A percentile compares a stretch with the other conserved stretches of the same genome.
Conservation (phyloP, 176 grass and related monocot genomes). For the Guadua angustifolia region DNA sequence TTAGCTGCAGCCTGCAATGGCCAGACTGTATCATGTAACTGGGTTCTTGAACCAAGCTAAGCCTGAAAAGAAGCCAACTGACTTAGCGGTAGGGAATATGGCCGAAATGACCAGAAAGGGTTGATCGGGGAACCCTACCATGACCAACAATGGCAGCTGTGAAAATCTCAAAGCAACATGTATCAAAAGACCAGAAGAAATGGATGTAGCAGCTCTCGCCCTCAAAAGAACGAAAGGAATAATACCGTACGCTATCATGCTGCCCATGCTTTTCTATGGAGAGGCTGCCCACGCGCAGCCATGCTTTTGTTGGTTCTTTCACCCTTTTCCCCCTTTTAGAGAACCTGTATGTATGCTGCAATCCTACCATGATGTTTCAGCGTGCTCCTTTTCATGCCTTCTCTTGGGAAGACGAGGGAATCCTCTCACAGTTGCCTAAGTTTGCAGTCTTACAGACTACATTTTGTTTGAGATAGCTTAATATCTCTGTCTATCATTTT, state of each 20-base stretch:
- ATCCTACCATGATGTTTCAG: neutral
- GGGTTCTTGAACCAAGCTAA: neutral
- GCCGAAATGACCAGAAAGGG: neutral
- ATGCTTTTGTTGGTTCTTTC: constrained; percentile 33
- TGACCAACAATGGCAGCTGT: constrained; percentile 4
- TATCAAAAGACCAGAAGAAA: constrained; percentile 31
- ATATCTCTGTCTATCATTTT: too few species aligned
- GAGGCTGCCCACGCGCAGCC: constrained; percentile 29
- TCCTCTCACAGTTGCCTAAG: constrained; percentile 10
- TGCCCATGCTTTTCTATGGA: constrained; percentile 30
- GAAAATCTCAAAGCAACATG: constrained; percentile 25
- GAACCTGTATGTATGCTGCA: constrained; percentile 27
- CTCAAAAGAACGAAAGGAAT: constrained; percentile 49
- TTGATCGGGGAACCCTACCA: constrained; percentile 2
- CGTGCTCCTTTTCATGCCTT: constrained; percentile 30
- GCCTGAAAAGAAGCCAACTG: neutral
- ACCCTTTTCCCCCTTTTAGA: neutral
- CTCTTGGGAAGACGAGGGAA: neutral
- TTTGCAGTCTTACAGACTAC: too few species aligned
- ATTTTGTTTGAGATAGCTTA: too few species aligned
- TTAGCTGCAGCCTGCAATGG: neutral
- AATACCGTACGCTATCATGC: constrained; percentile 30
- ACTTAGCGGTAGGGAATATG: neutral
- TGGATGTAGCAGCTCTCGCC: neutral
- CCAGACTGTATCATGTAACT: neutral